Base-by-base conservation (phyloP, 495 filamentous ascomycete species). In the Podospora pseudoanserina region DNA sequence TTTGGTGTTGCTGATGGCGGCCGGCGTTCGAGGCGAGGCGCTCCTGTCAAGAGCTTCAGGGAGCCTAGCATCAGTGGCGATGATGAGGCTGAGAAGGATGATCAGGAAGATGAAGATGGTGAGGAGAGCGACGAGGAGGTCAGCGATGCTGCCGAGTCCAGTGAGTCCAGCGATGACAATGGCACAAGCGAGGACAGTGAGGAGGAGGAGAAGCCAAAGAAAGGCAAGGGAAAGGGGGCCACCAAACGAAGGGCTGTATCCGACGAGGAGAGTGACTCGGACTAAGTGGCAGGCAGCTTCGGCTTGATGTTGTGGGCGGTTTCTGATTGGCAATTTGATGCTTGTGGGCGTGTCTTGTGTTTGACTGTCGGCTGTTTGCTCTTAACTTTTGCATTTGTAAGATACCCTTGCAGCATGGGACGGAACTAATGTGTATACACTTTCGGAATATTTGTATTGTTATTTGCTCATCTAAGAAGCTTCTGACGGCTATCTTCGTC, bases 1-100 rank as follows among this genome's bases (percentile, higher is more conserved):
- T 97, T 93, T 93, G 95, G 94, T 0, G 68, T 78, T 15, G 23
- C n/a, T 18, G 55, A 19, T n/a, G 73, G 77, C 4, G 77, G 77
- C 15, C 73, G 73, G 23, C 75, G 76, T 26, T 73, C 77, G 30
- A 78, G 76, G 64, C 76, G 78, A 16, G 70, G 72, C 19, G 70
- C 64, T 7, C 72, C 72, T 26, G 77, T 75, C 55, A 63, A 19
- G n/a, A 62, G 72, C 20, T 34, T 70, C 5, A 78, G 74, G 68
- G 73, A 75, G 60, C 66, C 60, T 1, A 54, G 9, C 2, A 15
- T 32, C 15, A 54, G 53, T 23, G 69, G 65, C 19, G 72, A 84
- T 19, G 72, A 72, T 59, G 77, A 79, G 49, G 75, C 77, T 27
- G 79, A 74, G n/a, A 83, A 67, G 60, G 84, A 85, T 23, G 73